Evolutionary conservation across 2,329 filamentous ascomycete species (phyloP), one percentile per base, ranked within the genome.

Genomic region (Zarea fungicola): DNA sequence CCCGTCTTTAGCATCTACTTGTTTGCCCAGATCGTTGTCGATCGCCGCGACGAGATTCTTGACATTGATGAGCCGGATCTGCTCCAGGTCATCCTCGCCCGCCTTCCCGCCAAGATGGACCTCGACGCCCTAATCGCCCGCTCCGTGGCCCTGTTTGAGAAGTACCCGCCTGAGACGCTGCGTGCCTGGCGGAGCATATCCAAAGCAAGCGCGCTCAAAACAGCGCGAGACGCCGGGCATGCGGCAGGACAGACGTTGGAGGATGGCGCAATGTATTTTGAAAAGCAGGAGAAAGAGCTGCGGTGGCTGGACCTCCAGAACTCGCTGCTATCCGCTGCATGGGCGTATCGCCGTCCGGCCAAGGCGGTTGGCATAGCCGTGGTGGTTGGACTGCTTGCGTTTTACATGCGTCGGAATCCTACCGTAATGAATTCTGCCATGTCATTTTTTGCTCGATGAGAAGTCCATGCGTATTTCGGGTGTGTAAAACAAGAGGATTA

Each of bases 51-150:
- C 28, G 90, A 96, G 66, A 78, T 99, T n/a, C 79, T 97, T 55
- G 85, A 88, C 43, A 87, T 89, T n/a, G 87, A 95, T 56, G 90
- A 96, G 63, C 85, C 89, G 6, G 92, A 97, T 60, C 95, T 99
- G 80, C 78, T 99, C 21, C 90, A 96, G 64, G 87, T 85, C 52
- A 84, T 88, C 29, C 79, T 99, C 11, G 89, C 88, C 35, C 96
- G 93, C 65, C 77, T 99, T 6, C 93, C 93, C 1, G 78, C 82
- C 44, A 84, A 85, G 16, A 80, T 96, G 50, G 80, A 95, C 61
- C 72, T 99, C 21, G 92, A 99, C 56, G 73, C 72, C 7, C 77
- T 96, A 45, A 85, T 99, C 54, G 63, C 73, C 16, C 74, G 77
- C 43, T 82, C 92, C 1, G 74, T 81, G 3, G 62, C 63, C 23